Base-by-base conservation (phyloP, 148 eudicot species). In the Vaccinium vitisidaea region DNA sequence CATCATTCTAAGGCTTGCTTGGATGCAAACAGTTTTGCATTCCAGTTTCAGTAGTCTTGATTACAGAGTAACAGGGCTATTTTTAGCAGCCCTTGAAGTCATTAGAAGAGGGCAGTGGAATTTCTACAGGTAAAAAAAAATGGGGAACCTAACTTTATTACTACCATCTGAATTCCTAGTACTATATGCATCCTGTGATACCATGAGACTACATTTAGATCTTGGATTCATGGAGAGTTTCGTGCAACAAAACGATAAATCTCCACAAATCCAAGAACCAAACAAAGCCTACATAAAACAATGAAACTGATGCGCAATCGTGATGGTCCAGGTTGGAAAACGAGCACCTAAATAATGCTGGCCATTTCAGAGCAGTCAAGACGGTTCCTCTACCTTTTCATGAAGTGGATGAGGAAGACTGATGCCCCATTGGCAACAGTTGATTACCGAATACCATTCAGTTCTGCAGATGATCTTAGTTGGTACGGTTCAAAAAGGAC, bases 71-170 rank as follows among this genome's bases (percentile, higher is more conserved):
- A 93, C 92, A 14, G 94, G 91, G 90, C 92, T 97, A 83, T 90
- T 97, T 91, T 92, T 97, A 90, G 98, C 99, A 71, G 98, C 96
- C 87, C 95, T 97, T 16, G 99, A 97, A 89, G 96, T 97, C 46
- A 89, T 94, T 74, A 87, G 99, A 92, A 92, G 99, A 92, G 99
- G 99, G 78, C 98, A 87, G 27, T 97, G 99, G 99, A 97, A 97
- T 77, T 96, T 93, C 88, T 96, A 89, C 88, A 92, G 99, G 99
- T 96, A 89, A 86, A 90, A 36, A 36, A 36, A 85, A 70, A 15
- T 73, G 83, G 54, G 36, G 18, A 69, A 27, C 74, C 77, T 36
- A 36, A 73, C n/a, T 73, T 73, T 39, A 48, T 73, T 73, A 73
- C n/a, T 32, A 18, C 19, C 48, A 71, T 71, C 21, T 6, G 2